Evolutionary conservation across 2,329 filamentous ascomycete species (phyloP), one percentile per base, ranked within the genome.

Genomic region (Bipolaris cookei): DNA sequence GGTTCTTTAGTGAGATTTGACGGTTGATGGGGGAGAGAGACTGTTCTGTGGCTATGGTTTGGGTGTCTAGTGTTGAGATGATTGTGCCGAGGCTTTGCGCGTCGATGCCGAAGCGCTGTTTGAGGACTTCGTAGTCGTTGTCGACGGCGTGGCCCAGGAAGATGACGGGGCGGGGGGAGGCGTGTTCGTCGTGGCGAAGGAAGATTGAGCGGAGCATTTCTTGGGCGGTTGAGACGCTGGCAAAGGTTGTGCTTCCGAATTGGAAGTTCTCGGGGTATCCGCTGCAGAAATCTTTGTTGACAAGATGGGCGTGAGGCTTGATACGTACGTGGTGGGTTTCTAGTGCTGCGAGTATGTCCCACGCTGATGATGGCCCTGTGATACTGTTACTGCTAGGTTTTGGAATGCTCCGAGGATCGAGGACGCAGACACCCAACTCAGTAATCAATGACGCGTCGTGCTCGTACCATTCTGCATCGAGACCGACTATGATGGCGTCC

Each of bases 101-200:
- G 25, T 70, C 62, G 6, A 69, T 23, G 3, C 54, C 58, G 8
- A 69, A 57, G 3, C 59, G 38, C 21, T 63, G 20, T 20, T 61
- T 63, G 14, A 68, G 46, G n/a, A 54, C 41, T n/a, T 50, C 37
- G 11, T 54, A 43, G 42, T 70, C 64, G 16, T 64, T 65, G 2
- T 55, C 53, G 0, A 67, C 47, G 3, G 61, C 68, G 18, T 70
- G 65, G 4, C 68, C 68, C 0, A 70, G n/a, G 43, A 70, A 62
- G 1, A 70, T 61, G 16, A 68, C 42, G 0, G 63, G 64, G 1
- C 61, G 58, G 0, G 37, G 37, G 1, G 30, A n/a, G 0, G 43
- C 35, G 13, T 34, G 16, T 1, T 25, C 11, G 16, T 52, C 41
- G 8, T 16, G 42, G 1, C 54, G 53, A 3, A 39, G 10, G 18